These are phyloP conservation scores for Cicer chorassanicum DNA, from an alignment of 306 rosid species.

Conservation along the genomic window DNA sequence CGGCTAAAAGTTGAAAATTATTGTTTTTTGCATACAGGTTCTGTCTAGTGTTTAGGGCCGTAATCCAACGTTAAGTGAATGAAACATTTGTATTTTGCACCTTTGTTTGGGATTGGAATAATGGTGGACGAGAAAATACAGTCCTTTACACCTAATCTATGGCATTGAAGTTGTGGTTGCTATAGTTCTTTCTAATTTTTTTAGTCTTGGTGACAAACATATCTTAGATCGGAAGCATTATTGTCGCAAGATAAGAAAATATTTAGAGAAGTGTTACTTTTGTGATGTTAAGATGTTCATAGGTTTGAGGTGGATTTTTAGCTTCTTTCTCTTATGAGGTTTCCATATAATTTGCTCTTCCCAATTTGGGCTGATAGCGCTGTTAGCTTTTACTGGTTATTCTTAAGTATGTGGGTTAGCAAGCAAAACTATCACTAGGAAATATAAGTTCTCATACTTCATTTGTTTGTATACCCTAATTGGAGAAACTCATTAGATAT, in stretches of 20 bases:
- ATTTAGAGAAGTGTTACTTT: not conserved
- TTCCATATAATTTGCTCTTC: no score
- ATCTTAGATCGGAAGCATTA: constrained; percentile 2
- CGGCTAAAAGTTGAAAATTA: not conserved
- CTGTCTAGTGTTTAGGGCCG: constrained; percentile 7
- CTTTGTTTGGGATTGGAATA: constrained; percentile 1
- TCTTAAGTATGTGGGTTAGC: constrained; percentile 18
- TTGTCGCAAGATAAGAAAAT: not conserved
- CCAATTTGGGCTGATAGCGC: no score
- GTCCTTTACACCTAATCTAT: constrained; percentile 8
- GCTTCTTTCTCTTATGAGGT: no score
- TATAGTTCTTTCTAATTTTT: not conserved
- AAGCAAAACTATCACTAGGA: not conserved
- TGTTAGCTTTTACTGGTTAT: no score
- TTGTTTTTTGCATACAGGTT: not conserved
- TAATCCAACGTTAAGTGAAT: not conserved
- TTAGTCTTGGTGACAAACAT: constrained; percentile 6
- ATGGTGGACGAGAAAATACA: not conserved
- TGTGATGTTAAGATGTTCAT: no score
- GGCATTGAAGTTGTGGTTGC: constrained; percentile 15
- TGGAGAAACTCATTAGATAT: constrained; percentile 21
- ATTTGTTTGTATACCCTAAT: not conserved
- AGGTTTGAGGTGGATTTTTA: no score
- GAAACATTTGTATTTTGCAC: constrained; percentile 37
- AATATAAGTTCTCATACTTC: not conserved